Base-by-base conservation (phyloP, 2,329 filamentous ascomycete species). In the Diaporthe sp. region DNA sequence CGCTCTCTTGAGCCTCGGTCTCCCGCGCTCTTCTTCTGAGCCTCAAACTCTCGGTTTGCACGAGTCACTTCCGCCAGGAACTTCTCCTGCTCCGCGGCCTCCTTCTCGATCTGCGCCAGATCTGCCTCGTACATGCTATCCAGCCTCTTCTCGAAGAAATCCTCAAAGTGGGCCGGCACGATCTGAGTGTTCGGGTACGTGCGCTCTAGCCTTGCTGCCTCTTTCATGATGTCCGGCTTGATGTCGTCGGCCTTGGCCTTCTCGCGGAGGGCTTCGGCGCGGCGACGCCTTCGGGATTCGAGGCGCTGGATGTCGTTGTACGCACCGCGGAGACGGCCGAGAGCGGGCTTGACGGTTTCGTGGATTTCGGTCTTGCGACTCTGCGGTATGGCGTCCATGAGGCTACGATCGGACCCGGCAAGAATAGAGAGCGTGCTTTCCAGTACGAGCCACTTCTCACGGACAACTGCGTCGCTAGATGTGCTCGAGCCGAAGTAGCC, bases 181-280 rank as follows among this genome's bases (percentile, higher is more conserved):
- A 99, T 93, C 15, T 92, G 91, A 51, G 96, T 95, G 84, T 94
- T 94, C 0, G 95, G 94, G 77, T 95, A 96, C 75, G 94, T 93
- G 61, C 96, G 92, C 85, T 98, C 97, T 17, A 98, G 88, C 12
- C 95, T 92, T 49, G 94, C 93, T 3, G 96, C 93, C 87, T 98
- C 96, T 67, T 90, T 90, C 31, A 98, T 88, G 5, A 99, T 93
- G 68, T 95, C 94, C 0, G 91, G 90, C 80, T 95, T 95, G 79
- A 98, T 96, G 83, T 98, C 96, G 83, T 99, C 97, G 31, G 91
- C 90, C 71, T 94, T 94, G 4, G 93, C 93, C 81, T 96, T 97
- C 75, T 95, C 92, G 44, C 93, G 91, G 62, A 98, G 83, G 1
- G 90, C 88, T 81, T 98, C 95, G 2, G 96, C 92, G 81, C 95